Conservation (phyloP, 2,329 filamentous ascomycete species). For the Penicillium nordicum region DNA sequence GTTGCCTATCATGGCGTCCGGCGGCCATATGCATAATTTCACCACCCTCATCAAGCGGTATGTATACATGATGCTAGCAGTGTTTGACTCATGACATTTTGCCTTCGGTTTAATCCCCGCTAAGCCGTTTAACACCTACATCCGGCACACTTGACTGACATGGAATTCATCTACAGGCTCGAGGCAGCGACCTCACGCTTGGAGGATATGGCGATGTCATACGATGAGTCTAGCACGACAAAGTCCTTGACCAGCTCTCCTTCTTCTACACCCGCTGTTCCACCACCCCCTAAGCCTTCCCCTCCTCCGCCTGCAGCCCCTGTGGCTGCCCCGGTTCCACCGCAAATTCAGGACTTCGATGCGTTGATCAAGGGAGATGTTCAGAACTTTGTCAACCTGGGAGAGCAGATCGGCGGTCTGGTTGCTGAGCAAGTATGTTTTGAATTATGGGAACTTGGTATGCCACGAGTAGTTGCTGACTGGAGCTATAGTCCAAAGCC, state of each 20-base stretch:
- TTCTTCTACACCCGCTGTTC: constrained; percentile 21
- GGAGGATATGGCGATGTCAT: constrained; percentile 88
- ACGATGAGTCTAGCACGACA: constrained; percentile 48
- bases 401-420: constrained; percentile 71
- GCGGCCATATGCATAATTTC: constrained; percentile 88
- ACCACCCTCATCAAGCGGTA: constrained; percentile 98
- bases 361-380: constrained; percentile 70
- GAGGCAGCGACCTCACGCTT: constrained; percentile 95
- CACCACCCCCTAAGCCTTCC: constrained; percentile 29
- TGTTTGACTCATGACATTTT: neutral
- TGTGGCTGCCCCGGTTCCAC: constrained; percentile 61
- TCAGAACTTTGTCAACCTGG: constrained; percentile 72
- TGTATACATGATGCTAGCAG: constrained; percentile 30
- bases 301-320: constrained; percentile 48
- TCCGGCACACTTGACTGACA: constrained; percentile 27
- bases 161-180: constrained; percentile 64
- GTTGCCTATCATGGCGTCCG: constrained; percentile 58
- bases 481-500: constrained; percentile 48
- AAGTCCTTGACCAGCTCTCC: constrained; percentile 31
- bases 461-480: constrained; percentile 10
- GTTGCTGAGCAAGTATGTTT: constrained; percentile 71
- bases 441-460: neutral
- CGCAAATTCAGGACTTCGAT: constrained; percentile 85
- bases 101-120: neutral
- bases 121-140: neutral